These are phyloP conservation scores for Xenoacremonium recifei DNA, from an alignment of 2,329 filamentous ascomycete genomes.

Conservation along the genomic window DNA sequence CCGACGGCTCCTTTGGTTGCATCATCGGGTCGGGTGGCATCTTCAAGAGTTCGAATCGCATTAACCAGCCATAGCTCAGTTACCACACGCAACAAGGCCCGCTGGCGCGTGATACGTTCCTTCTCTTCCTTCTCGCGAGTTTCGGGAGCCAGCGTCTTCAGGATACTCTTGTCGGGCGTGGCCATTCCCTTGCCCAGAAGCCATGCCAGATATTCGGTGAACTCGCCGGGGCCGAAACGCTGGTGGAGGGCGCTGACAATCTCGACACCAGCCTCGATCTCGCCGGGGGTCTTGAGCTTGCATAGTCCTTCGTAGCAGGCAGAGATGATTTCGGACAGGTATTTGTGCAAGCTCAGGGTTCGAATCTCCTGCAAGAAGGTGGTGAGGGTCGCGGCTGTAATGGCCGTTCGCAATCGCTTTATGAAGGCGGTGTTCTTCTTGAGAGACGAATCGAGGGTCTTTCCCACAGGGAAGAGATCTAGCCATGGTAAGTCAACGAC, in stretches of 20 bases:
- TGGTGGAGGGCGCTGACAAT: constrained; percentile 95
- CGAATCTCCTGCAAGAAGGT: constrained; percentile 90
- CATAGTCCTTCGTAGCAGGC: constrained; percentile 93
- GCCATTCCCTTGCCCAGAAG: constrained; percentile 86
- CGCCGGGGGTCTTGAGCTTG: constrained; percentile 86
- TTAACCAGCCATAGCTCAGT: constrained; percentile 96
- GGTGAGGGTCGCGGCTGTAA: constrained; percentile 73
- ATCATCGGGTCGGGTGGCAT: constrained; percentile 62
- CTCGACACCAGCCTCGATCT: constrained; percentile 88
- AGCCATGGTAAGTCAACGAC: constrained; percentile 11
- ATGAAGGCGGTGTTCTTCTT: constrained; percentile 99
- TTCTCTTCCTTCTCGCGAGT: constrained; percentile 94
- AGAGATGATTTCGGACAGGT: constrained; percentile 94
- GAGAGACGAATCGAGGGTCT: constrained; percentile 86
- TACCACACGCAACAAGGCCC: constrained; percentile 81
- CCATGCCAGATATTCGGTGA: constrained; percentile 91
- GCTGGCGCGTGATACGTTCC: constrained; percentile 82
- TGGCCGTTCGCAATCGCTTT: constrained; percentile 87
- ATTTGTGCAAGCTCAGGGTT: constrained; percentile 89
- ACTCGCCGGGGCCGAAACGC: constrained; percentile 85
- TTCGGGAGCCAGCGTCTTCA: constrained; percentile 78
- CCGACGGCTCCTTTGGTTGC: constrained; percentile 58
- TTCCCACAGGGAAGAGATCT: constrained; percentile 78
- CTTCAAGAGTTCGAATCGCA: constrained; percentile 76
- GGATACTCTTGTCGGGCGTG: constrained; percentile 78